Percentiles rank a stretch among this genome's conserved stretches.
Evolutionary conservation across 208 protist genomes (phyloP).

Genomic region (Wallacemonas sp.): DNA sequence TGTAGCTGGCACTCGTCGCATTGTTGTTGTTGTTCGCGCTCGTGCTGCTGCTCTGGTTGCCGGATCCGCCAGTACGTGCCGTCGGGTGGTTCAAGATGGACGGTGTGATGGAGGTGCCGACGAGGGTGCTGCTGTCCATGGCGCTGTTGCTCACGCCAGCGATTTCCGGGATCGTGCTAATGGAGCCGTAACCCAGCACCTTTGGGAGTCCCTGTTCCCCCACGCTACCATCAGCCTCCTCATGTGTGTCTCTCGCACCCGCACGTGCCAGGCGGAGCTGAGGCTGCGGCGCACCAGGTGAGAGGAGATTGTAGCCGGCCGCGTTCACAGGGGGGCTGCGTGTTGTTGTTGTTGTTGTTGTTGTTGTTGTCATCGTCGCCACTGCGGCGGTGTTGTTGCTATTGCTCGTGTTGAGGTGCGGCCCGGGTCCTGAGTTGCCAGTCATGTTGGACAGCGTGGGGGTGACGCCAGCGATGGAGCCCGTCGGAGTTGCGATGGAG

Average conservation of each 20-base stretch:
- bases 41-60: too few relatives aligned
- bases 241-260: not conserved
- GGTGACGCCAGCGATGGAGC: conserved; percentile 1
- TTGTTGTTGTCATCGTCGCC: too few relatives aligned
- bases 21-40: too few relatives aligned
- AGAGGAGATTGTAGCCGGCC: not conserved
- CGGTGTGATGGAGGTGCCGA: too few relatives aligned
- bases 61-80: too few relatives aligned
- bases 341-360: too few relatives aligned
- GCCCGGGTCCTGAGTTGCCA: too few relatives aligned
- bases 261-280: not conserved
- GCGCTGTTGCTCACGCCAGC: not conserved
- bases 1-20: too few relatives aligned
- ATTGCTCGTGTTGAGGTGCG: too few relatives aligned
- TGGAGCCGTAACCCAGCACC: not conserved
- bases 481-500: not conserved
- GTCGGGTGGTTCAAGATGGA: too few relatives aligned
- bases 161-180: not conserved
- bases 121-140: not conserved
- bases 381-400: too few relatives aligned
- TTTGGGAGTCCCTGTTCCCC: not conserved
- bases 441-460: too few relatives aligned
- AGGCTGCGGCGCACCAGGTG: not conserved
- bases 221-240: not conserved
- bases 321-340: not conserved